phyloP scores from a whole-genome alignment of 805 yeast species.

The Candida palmyrensis region DNA sequence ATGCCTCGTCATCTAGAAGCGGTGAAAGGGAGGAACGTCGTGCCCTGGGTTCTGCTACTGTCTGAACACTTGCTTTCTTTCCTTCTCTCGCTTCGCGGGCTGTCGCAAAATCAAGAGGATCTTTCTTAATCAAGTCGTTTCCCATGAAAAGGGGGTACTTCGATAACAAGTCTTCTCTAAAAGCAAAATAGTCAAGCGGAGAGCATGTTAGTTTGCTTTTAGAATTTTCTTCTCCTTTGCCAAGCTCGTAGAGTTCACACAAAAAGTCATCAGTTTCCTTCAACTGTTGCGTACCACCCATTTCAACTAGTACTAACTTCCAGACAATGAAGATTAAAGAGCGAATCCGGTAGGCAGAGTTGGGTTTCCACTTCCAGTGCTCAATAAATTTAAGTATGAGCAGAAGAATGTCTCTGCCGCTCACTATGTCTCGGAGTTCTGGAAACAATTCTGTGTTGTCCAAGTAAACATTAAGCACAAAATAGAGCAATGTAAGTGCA shows the following conservation, averaged over 20 bases:
- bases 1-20: too few relatives aligned
- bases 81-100: constrained; percentile 28
- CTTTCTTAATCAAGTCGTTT: constrained; percentile 15
- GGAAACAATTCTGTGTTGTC: constrained; percentile 6
- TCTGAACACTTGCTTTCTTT: constrained; percentile 7
- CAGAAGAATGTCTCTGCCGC: constrained; percentile 35
- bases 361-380: constrained; percentile 58
- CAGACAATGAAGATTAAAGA: constrained; percentile 50
- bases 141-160: constrained; percentile 61
- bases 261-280: constrained; percentile 43
- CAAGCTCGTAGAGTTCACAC: constrained; percentile 33
- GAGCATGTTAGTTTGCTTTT: constrained; percentile 48
- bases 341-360: constrained; percentile 42
- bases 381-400: constrained; percentile 49
- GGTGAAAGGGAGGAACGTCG: too few relatives aligned
- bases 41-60: constrained; percentile 3
- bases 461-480: constrained; percentile 22
- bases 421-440: constrained; percentile 16
- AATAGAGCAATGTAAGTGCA: constrained; percentile 30
- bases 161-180: constrained; percentile 65
- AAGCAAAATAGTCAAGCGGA: constrained; percentile 81
- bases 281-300: constrained; percentile 52
- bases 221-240: constrained; percentile 15
- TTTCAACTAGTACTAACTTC: constrained; percentile 50
- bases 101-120: constrained; percentile 12